These are phyloP conservation scores for Didymella exigua DNA, from an alignment of 2,329 filamentous ascomycete genomes.

Conservation along the genomic window DNA sequence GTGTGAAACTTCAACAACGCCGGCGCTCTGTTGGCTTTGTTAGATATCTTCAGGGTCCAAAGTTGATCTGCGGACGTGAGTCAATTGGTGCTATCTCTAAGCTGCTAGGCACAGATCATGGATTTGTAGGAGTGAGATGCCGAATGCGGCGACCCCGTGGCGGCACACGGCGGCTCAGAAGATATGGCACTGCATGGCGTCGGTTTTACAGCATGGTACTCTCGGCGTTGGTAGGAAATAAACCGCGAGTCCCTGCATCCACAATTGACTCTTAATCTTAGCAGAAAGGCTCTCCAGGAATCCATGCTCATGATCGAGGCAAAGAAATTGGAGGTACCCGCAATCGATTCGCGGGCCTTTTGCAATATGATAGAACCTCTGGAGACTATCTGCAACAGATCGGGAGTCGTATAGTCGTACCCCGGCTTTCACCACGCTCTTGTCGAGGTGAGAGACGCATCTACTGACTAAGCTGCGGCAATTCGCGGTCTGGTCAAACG, in stretches of 20 bases:
- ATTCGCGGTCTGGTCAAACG: constrained; percentile 26
- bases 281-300: not conserved
- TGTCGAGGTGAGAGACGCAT: not conserved
- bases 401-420: not conserved
- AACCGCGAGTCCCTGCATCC: constrained; percentile 20
- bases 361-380: not conserved
- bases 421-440: not conserved
- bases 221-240: constrained; percentile 4
- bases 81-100: not conserved
- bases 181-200: constrained; percentile 18
- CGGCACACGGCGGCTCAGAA: constrained; percentile 18
- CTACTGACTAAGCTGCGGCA: constrained; percentile 31
- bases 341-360: not conserved
- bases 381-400: not conserved
- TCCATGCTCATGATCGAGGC: not conserved
- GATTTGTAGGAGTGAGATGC: not conserved
- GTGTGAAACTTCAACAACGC: not conserved
- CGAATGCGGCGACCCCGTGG: not conserved
- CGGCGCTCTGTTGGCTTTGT: not conserved
- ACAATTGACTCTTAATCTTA: constrained; percentile 8
- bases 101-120: not conserved
- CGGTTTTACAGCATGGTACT: constrained; percentile 15
- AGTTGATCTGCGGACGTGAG: not conserved
- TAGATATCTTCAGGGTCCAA: not conserved
- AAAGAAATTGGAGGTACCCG: not conserved